A percentile compares a stretch with the other conserved stretches of the same genome.
phyloP scores from a whole-genome alignment of 2,329 filamentous ascomycete species.

The Verticillium klebahnii region DNA sequence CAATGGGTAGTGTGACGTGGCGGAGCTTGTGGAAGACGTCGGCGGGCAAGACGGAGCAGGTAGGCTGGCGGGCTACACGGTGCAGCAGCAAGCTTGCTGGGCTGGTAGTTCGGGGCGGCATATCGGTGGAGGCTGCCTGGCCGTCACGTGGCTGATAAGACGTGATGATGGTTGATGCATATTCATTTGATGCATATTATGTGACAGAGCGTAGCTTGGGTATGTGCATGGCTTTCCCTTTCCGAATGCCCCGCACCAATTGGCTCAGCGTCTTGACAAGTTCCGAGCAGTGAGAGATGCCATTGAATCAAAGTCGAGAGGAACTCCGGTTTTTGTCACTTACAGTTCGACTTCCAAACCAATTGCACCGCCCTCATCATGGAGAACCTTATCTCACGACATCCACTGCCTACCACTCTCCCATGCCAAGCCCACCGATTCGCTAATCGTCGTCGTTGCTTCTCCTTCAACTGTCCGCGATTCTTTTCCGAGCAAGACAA shows the following conservation, averaged over 20 bases:
- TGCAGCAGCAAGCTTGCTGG: neutral
- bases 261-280: neutral
- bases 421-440: neutral
- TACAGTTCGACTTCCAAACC: neutral
- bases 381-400: neutral
- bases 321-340: neutral
- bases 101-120: neutral
- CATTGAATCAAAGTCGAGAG: too few species aligned
- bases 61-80: neutral
- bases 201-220: neutral
- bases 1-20: neutral
- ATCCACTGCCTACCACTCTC: neutral
- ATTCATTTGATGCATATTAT: neutral
- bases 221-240: neutral
- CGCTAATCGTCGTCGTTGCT: neutral
- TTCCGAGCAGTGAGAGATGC: too few species aligned
- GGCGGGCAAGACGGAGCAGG: neutral
- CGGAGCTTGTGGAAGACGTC: neutral
- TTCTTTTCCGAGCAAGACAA: neutral
- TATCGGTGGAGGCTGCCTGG: constrained; percentile 1
- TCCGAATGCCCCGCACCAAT: neutral
- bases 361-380: neutral
- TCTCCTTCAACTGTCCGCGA: neutral
- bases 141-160: neutral
- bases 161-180: neutral